phyloP scores from a whole-genome alignment of 1,139 yeast species.

The Cylindricascospora bacillispora region DNA sequence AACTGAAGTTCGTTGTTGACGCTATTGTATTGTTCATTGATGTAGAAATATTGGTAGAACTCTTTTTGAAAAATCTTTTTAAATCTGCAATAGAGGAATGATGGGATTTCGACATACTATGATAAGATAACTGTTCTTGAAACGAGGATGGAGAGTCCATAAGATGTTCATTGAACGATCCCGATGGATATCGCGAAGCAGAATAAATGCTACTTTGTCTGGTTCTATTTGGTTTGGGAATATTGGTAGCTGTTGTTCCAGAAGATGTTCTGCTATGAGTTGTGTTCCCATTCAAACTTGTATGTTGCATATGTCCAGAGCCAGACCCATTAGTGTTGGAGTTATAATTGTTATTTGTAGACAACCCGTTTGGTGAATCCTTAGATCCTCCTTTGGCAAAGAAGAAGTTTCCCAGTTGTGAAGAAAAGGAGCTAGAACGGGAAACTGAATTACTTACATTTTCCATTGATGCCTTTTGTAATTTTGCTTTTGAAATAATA shows the following conservation, averaged over 20 bases:
- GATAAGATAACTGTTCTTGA: conserved; percentile 15
- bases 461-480: conserved; percentile 38
- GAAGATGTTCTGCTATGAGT: too few species aligned
- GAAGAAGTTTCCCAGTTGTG: conserved; percentile 30
- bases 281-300: too few species aligned
- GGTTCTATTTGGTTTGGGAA: conserved; percentile 25
- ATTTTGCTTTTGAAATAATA: conserved; percentile 58
- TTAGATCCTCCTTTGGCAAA: conserved; percentile 25
- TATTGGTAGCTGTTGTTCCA: conserved; percentile 14
- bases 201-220: conserved; percentile 24
- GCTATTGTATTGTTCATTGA: conserved; percentile 7
- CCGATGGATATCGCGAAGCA: conserved; percentile 24
- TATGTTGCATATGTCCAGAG: too few species aligned
- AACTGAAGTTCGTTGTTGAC: conserved; percentile 8
- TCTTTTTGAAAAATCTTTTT: conserved; percentile 46
- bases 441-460: conserved; percentile 28
- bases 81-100: conserved; percentile 70
- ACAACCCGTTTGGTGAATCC: conserved; percentile 5
- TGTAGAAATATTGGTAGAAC: conserved; percentile 7
- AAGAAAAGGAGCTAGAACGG: conserved; percentile 39
- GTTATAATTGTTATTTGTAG: not conserved
- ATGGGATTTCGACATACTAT: conserved; percentile 26
- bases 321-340: not conserved
- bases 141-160: conserved; percentile 20
- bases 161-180: conserved; percentile 17